A percentile compares a stretch with the other conserved stretches of the same genome.
phyloP scores from a whole-genome alignment of 2,329 filamentous ascomycete species.

The Trichoderma asperellum region DNA sequence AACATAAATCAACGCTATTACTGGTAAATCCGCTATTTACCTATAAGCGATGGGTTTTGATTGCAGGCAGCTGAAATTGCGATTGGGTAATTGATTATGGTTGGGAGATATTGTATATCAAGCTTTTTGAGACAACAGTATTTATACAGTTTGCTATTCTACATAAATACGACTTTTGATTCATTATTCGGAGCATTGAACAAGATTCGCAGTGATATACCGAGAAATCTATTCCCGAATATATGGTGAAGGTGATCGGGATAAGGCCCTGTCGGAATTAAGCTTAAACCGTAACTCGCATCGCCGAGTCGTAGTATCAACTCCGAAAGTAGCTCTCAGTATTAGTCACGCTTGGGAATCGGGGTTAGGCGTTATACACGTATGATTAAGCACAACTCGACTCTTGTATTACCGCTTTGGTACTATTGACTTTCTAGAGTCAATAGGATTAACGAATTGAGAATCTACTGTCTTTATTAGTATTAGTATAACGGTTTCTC shows the following conservation, averaged over 20 bases:
- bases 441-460: background rate
- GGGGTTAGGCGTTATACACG: background rate
- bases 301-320: background rate
- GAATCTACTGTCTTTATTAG: background rate
- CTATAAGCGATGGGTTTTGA: background rate
- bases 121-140: background rate
- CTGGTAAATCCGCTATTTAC: background rate
- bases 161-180: too few relatives aligned
- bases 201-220: background rate
- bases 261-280: conserved; percentile 10
- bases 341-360: background rate
- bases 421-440: background rate
- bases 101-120: too few relatives aligned
- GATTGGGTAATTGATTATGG: background rate
- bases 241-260: background rate
- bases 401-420: background rate
- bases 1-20: background rate
- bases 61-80: too few relatives aligned
- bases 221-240: background rate
- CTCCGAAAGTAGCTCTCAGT: too few relatives aligned
- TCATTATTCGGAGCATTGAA: background rate
- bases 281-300: background rate
- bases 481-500: background rate
- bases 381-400: background rate
- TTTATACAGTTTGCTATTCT: background rate